Evolutionary conservation across 192 early-diverging fungal species (phyloP), one percentile per base, ranked within the genome.

Genomic region (Paraglomus occultum): DNA sequence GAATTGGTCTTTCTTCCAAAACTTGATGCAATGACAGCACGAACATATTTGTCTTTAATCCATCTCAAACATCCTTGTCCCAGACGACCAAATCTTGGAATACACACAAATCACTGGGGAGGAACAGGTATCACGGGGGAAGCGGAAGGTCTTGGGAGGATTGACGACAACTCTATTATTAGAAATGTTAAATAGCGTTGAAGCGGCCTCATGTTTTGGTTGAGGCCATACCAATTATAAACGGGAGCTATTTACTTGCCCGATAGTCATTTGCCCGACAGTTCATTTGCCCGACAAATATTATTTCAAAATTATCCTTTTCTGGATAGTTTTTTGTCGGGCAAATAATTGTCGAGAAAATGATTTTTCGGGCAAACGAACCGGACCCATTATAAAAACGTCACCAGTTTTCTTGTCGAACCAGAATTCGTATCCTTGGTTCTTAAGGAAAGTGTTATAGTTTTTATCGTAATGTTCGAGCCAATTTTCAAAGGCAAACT

Each of bases 401-500:
- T 23, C 14, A 9, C 62, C 44, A 64, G 62, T 64, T 38, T n/a
- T 64, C 22, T 64, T 64, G 46, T 38, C 20, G 9, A 67, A 67
- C 50, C 22, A 5, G 51, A 67, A 67, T n/a, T 67, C 53, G 40
- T 67, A 67, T 54, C 51, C 48, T 5, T 67, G n/a, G 18, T 54
- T 46, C 39, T 54, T 5, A 67, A 67, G 65, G 10, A 67, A 67
- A 44, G 65, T 67, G 18, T 67, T 67, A 54, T 64, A 67, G 43
- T 67, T 54, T 67, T 55, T 8, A 54, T 54, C 42, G 42, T 18
- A 43, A 66, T 43, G 0, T 67, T 67, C 31, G 51, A 45, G 51
- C 51, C 43, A 54, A 67, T 67, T 10, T 66, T 5, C 6, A 66
- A 17, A 42, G 49, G 64, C 47, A 66, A 66, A 66, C 64, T 66